Percentiles rank a stretch among this genome's conserved stretches.
phyloP scores from a whole-genome alignment of 2,329 filamentous ascomycete genomes.

The Epichloe sp. region DNA sequence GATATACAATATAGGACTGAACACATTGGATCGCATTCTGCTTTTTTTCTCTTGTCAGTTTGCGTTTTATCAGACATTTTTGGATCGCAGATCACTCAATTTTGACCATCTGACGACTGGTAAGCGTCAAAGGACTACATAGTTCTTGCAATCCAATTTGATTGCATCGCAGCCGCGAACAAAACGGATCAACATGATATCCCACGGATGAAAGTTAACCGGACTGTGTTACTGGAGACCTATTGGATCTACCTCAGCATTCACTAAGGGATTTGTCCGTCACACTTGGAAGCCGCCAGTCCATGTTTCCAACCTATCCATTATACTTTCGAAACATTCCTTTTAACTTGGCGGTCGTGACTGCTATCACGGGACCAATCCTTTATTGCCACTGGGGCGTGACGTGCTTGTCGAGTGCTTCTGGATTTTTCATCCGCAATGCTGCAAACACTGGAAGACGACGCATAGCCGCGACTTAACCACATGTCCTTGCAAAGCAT shows the following conservation, averaged over 20 bases:
- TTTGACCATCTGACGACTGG: slow-evolving; percentile 3
- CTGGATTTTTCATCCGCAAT: not conserved
- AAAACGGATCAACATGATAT: not conserved
- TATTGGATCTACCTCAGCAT: not conserved
- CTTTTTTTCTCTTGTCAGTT: not conserved
- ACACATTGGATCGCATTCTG: not conserved
- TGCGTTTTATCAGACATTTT: not conserved
- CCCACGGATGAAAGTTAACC: not conserved
- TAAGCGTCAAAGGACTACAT: slow-evolving; percentile 6
- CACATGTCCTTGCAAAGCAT: not conserved
- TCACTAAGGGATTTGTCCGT: too few species aligned
- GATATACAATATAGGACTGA: not conserved
- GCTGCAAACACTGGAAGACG: not conserved
- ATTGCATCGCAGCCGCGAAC: slow-evolving; percentile 13
- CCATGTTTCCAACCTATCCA: too few species aligned
- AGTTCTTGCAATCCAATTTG: slow-evolving; percentile 12
- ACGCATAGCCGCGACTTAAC: not conserved
- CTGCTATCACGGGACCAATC: not conserved
- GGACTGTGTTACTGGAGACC: not conserved
- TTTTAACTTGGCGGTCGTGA: not conserved
- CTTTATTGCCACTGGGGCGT: not conserved
- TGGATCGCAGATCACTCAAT: not conserved
- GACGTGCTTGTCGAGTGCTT: not conserved
- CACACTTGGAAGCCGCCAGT: too few species aligned
- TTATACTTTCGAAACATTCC: not conserved